Conservation (phyloP, 495 filamentous ascomycete species). For the Jackrogersella minutella region DNA sequence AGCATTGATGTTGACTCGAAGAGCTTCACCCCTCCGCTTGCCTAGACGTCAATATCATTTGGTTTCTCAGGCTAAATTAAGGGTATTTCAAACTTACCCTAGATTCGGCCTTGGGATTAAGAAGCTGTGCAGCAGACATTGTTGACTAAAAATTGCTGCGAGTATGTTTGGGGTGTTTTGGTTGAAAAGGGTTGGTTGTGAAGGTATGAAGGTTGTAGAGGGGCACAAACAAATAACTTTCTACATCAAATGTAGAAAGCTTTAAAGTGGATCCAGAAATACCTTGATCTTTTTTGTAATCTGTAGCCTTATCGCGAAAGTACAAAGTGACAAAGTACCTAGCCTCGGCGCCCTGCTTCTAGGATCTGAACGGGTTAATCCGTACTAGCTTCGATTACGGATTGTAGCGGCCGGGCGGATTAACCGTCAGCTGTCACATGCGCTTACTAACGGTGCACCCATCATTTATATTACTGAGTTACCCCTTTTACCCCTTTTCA, state of each 20-base stretch:
- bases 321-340: no score
- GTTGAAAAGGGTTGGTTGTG: constrained; percentile 34
- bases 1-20: constrained; percentile 94
- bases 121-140: constrained; percentile 94
- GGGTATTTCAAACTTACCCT: constrained; percentile 66
- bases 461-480: no score
- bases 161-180: constrained; percentile 13
- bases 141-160: constrained; percentile 32
- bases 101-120: constrained; percentile 98
- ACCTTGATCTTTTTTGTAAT: constrained; percentile 51
- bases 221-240: constrained; percentile 12
- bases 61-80: constrained; percentile 45
- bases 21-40: constrained; percentile 92
- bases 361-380: no score
- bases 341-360: no score
- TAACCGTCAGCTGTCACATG: no score
- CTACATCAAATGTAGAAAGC: constrained; percentile 1
- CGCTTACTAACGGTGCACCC: no score
- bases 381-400: no score
- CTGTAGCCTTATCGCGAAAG: constrained; percentile 19
- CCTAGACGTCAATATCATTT: constrained; percentile 32
- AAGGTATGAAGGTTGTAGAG: no score
- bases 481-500: no score
- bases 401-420: no score
- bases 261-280: constrained; percentile 22